Base-by-base conservation (phyloP, 331 rosid species). In the Telfairia occidentalis region DNA sequence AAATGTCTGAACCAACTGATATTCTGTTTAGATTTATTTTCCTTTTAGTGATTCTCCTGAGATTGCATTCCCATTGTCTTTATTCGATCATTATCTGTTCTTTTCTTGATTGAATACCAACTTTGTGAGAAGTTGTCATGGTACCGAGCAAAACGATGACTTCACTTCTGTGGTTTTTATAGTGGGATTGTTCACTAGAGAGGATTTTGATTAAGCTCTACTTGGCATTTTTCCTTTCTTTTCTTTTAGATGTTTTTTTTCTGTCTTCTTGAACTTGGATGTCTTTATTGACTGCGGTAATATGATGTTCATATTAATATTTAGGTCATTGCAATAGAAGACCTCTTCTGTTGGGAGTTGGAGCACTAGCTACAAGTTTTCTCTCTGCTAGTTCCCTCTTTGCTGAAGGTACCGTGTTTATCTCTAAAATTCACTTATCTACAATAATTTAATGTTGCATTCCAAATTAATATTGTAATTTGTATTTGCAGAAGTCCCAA, bases 271-370 rank as follows among this genome's bases (percentile, higher is more conserved):
- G n/a, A 21, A 34, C 34, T 42, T 24, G 13, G 37, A 40, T 42
- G 6, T 69, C 55, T 13, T 24, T 43, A 24, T 2, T 43, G 23
- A n/a, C 48, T 16, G 15, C 35, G 48, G 48, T 63, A 35, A 19
- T 43, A 4, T 73, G 77, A 52, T 73, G 34, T 54, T 72, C 24
- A 26, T 61, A 59, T 77, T 77, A 69, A 69, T 23, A 42, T 55
- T 52, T 67, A 93, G 98, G 90, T 43, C 84, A 78, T 29, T 81
- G 77, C 83, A 88, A 86, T 76, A 91, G 98, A 71, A 89, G 96
- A 81, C 86, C 84, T 1, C 89, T 94, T 43, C 76, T 91, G 11
- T 77, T 94, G 76, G 95, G 96, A 60, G 76, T 88, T 53, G 98
- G 96, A 81, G 89, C 91, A 78, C 77, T 94, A 69, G 50, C 89